phyloP scores from a whole-genome alignment of 768 basidiomycete genomes.

The Boletus tylopilopsis region DNA sequence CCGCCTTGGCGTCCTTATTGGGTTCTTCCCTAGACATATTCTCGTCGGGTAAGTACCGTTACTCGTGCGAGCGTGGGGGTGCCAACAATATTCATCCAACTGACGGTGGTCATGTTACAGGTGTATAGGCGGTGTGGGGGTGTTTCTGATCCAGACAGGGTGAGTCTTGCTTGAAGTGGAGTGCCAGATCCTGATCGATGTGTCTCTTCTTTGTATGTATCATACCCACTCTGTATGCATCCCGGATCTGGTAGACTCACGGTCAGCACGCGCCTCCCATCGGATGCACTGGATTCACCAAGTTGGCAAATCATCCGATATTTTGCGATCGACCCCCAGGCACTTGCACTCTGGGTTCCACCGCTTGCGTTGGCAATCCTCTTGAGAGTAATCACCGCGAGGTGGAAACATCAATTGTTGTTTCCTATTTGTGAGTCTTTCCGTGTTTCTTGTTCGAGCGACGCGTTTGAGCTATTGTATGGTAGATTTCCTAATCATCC shows the following conservation, averaged over 20 bases:
- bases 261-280: slow-evolving; percentile 78
- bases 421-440: slow-evolving; percentile 78
- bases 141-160: slow-evolving; percentile 90
- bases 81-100: neutral
- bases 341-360: slow-evolving; percentile 72
- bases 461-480: neutral
- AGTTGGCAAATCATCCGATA: slow-evolving; percentile 60
- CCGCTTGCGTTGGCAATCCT: slow-evolving; percentile 75
- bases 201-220: neutral
- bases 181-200: neutral
- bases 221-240: neutral
- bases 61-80: neutral
- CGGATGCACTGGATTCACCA: slow-evolving; percentile 65
- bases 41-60: slow-evolving; percentile 71
- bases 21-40: slow-evolving; percentile 96
- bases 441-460: neutral
- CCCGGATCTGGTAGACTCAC: slow-evolving; percentile 53
- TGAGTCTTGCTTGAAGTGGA: slow-evolving; percentile 29
- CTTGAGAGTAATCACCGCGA: slow-evolving; percentile 75
- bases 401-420: slow-evolving; percentile 82
- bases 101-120: slow-evolving; percentile 28
- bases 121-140: slow-evolving; percentile 94
- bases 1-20: slow-evolving; percentile 79
- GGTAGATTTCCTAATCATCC: slow-evolving; percentile 77
- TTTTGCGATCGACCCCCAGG: slow-evolving; percentile 62